Conservation (phyloP, 257 asterid species). For the Fraxinus cuspidata region DNA sequence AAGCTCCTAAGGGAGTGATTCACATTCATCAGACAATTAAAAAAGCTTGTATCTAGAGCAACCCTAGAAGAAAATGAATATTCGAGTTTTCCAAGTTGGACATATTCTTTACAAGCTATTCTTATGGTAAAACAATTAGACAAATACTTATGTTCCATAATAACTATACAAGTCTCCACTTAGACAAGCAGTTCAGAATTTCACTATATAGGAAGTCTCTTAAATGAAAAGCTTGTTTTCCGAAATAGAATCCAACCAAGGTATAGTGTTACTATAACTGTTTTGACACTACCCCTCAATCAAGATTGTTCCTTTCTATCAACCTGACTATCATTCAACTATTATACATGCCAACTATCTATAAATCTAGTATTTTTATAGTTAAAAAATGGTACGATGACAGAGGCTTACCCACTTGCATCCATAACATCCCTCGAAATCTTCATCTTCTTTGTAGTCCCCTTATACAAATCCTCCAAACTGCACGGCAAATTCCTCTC, state of each 20-base stretch:
- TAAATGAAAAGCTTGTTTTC: background rate
- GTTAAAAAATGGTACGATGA: background rate
- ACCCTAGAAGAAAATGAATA: background rate
- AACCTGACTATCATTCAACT: background rate
- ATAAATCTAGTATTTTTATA: background rate
- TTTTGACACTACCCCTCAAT: background rate
- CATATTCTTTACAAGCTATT: background rate
- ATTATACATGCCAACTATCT: background rate
- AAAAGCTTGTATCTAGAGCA: background rate
- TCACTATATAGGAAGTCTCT: background rate
- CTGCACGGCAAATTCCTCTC: constrained; percentile 61
- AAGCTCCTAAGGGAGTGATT: constrained; percentile 4
- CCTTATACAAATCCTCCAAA: constrained; percentile 75
- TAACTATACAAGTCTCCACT: background rate
- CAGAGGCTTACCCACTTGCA: constrained; percentile 46
- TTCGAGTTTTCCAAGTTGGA: background rate
- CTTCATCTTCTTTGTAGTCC: constrained; percentile 74
- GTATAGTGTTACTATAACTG: background rate
- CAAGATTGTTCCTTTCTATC: background rate
- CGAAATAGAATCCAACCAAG: background rate
- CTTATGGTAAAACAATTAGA: background rate
- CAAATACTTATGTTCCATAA: background rate
- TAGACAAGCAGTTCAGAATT: background rate
- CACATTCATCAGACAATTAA: background rate
- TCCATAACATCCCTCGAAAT: constrained; percentile 65